Conservation (phyloP, 1,284 basidiomycete genomes). For the Abortiporus biennis region DNA sequence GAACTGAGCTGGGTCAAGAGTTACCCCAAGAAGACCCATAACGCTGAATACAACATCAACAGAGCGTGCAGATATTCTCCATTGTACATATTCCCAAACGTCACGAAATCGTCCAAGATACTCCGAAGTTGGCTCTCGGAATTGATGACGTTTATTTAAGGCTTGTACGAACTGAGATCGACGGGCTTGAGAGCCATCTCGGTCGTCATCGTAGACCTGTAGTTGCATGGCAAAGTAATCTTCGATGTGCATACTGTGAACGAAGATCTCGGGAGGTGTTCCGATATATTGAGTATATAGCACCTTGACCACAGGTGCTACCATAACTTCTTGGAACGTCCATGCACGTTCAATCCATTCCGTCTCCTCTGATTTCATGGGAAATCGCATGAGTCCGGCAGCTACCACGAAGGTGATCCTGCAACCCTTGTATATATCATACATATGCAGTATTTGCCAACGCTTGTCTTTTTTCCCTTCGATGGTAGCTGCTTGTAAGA, state of each 20-base stretch:
- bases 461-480: background rate
- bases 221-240: background rate
- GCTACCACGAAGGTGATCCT: background rate
- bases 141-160: background rate
- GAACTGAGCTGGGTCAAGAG: background rate
- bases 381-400: background rate
- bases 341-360: background rate
- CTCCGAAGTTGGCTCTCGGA: background rate
- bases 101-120: background rate
- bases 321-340: constrained; percentile 1
- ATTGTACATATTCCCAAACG: background rate
- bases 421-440: background rate
- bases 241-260: background rate
- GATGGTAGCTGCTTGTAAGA: background rate
- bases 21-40: background rate
- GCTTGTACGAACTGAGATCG: background rate
- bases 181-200: background rate
- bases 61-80: background rate
- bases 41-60: background rate
- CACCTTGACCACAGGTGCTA: background rate
- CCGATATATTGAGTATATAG: background rate
- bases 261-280: background rate
- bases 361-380: background rate
- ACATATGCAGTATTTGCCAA: background rate
- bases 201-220: background rate